phyloP scores from a whole-genome alignment of 2,329 filamentous ascomycete genomes.

The Trichoderma polysporum region DNA sequence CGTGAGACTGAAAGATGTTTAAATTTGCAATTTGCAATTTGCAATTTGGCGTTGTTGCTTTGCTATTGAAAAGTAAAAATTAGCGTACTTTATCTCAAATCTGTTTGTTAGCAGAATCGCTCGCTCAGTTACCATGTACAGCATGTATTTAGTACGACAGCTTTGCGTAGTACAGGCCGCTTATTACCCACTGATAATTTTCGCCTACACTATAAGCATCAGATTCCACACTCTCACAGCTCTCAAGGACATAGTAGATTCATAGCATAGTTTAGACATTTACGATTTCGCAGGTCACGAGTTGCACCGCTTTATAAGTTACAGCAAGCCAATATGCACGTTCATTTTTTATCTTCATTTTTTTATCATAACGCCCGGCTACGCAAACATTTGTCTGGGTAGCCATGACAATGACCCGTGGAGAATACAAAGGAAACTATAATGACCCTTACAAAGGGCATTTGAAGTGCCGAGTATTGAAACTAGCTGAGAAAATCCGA shows the following conservation, averaged over 20 bases:
- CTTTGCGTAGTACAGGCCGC: not conserved
- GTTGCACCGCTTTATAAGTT: not conserved
- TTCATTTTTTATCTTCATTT: constrained; percentile 19
- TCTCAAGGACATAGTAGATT: not conserved
- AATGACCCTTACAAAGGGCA: constrained; percentile 21
- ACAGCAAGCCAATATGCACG: constrained; percentile 5
- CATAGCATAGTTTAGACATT: too few relatives aligned
- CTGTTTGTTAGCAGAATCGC: too few relatives aligned
- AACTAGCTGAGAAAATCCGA: constrained; percentile 45
- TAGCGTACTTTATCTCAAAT: not conserved
- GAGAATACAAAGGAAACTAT: constrained; percentile 40
- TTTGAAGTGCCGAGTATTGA: constrained; percentile 34
- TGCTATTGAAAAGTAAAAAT: not conserved
- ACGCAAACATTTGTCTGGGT: constrained; percentile 34
- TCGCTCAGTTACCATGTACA: too few relatives aligned
- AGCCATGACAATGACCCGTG: constrained; percentile 35
- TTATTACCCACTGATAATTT: not conserved
- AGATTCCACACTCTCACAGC: not conserved
- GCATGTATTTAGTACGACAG: not conserved
- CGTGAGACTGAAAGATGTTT: not conserved
- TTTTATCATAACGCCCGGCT: constrained; percentile 32
- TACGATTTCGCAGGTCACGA: not conserved
- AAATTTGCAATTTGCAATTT: not conserved
- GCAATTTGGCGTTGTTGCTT: not conserved
- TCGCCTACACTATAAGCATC: not conserved